These are phyloP conservation scores for Verbascum thapsus DNA, from an alignment of 257 asterid genomes.

Conservation along the genomic window DNA sequence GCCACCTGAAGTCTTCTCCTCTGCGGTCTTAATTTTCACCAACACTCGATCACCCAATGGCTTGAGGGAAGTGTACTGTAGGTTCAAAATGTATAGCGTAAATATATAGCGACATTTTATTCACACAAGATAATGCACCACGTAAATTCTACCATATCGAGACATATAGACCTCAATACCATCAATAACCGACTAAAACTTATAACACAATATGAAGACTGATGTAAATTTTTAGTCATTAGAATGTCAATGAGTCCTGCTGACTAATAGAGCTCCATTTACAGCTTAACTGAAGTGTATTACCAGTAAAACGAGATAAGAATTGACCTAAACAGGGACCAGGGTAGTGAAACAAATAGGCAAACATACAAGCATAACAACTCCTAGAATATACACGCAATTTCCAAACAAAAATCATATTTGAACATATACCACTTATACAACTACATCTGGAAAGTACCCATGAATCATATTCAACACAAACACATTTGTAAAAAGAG, in stretches of 20 bases:
- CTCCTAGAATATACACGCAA: not conserved
- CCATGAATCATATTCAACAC: not conserved
- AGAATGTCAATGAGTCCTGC: not conserved
- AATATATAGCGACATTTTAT: not conserved
- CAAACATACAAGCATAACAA: not conserved
- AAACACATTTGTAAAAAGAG: not conserved
- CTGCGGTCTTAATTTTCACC: constrained; percentile 75
- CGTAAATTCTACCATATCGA: no score
- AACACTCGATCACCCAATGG: constrained; percentile 94
- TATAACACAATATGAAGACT: not conserved
- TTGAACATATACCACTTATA: not conserved
- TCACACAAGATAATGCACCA: no score
- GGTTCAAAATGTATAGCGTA: constrained; percentile 12
- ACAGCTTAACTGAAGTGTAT: no score
- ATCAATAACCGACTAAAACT: not conserved
- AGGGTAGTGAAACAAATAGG: not conserved
- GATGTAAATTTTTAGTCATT: not conserved
- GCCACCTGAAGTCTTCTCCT: constrained; percentile 91
- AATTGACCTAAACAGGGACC: no score
- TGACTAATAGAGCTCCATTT: no score
- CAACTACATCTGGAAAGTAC: no score
- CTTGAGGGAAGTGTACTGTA: constrained; percentile 87
- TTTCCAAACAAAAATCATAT: not conserved
- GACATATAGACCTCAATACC: not conserved
- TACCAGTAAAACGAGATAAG: not conserved